phyloP scores from a whole-genome alignment of 2,329 filamentous ascomycete genomes.

The Hypoxylon sp. region DNA sequence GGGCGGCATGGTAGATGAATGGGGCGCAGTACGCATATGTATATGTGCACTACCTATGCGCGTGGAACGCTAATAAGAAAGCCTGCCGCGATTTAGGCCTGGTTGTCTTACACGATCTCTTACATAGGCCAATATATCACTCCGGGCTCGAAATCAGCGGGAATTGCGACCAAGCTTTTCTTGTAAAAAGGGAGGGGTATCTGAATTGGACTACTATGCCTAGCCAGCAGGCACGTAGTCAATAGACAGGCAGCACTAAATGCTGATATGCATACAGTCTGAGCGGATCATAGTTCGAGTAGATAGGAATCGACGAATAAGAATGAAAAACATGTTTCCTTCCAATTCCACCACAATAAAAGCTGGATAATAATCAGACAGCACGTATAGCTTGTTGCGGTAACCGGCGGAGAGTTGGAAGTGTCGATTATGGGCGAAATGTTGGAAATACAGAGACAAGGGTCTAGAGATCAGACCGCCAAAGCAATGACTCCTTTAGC shows the following conservation, averaged over 20 bases:
- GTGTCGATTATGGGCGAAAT: conserved; percentile 5
- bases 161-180: conserved; percentile 10
- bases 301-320: conserved; percentile 21
- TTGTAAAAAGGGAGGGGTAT: conserved; percentile 12
- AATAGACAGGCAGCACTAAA: conserved; percentile 32
- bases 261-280: conserved; percentile 38
- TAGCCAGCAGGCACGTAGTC: conserved; percentile 33
- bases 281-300: conserved; percentile 5
- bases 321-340: conserved; percentile 22
- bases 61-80: conserved; percentile 32
- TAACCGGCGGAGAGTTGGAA: conserved; percentile 1
- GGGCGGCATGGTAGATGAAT: conserved; percentile 38
- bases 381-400: background rate
- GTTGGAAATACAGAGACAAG: conserved; percentile 3
- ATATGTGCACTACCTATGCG: conserved; percentile 27
- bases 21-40: conserved; percentile 34
- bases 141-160: conserved; percentile 7
- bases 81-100: conserved; percentile 18
- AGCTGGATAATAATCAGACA: conserved; percentile 21
- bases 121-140: conserved; percentile 12
- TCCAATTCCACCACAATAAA: conserved; percentile 29
- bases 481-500: conserved; percentile 2
- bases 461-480: background rate
- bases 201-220: conserved; percentile 24
- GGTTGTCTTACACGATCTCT: conserved; percentile 29